Conservation (phyloP, 192 early-diverging fungal species). For the Chytriomyces confervae region DNA sequence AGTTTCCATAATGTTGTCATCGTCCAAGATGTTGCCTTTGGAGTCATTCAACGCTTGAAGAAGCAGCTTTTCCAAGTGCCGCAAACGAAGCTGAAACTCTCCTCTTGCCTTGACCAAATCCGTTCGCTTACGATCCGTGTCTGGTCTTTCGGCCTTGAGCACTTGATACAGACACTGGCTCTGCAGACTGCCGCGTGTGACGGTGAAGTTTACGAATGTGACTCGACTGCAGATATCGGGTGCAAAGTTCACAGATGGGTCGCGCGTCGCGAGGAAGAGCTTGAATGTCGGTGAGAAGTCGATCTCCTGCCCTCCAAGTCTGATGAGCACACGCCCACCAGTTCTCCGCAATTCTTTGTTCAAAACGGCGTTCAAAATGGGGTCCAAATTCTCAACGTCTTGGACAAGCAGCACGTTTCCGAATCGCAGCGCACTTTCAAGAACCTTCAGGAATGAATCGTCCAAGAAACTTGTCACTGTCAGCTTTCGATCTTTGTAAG, state of each 20-base stretch:
- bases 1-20: slow-evolving; percentile 91
- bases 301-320: slow-evolving; percentile 96
- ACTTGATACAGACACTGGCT: slow-evolving; percentile 97
- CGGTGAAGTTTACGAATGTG: slow-evolving; percentile 99
- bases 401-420: slow-evolving; percentile 97
- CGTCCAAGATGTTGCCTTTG: slow-evolving; percentile 97
- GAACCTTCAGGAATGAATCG: slow-evolving; percentile 93
- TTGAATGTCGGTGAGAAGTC: slow-evolving; percentile 99
- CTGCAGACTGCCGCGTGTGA: slow-evolving; percentile 93
- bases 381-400: slow-evolving; percentile 96
- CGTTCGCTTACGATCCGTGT: slow-evolving; percentile 90
- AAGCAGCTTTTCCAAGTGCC: slow-evolving; percentile 91
- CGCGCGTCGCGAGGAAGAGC: slow-evolving; percentile 91
- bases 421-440: slow-evolving; percentile 97
- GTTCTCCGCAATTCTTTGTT: slow-evolving; percentile 96
- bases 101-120: slow-evolving; percentile 95
- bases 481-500: slow-evolving; percentile 86
- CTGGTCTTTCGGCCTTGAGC: slow-evolving; percentile 92
- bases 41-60: slow-evolving; percentile 92
- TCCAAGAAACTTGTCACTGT: slow-evolving; percentile 97
- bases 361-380: slow-evolving; percentile 96
- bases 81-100: slow-evolving; percentile 91
- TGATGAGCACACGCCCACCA: slow-evolving; percentile 93
- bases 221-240: slow-evolving; percentile 97
- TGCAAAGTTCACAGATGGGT: slow-evolving; percentile 89